A percentile compares a stretch with the other conserved stretches of the same genome.
Evolutionary conservation across 176 grass and related monocot species (phyloP).

Genomic region (Avena insularis): DNA sequence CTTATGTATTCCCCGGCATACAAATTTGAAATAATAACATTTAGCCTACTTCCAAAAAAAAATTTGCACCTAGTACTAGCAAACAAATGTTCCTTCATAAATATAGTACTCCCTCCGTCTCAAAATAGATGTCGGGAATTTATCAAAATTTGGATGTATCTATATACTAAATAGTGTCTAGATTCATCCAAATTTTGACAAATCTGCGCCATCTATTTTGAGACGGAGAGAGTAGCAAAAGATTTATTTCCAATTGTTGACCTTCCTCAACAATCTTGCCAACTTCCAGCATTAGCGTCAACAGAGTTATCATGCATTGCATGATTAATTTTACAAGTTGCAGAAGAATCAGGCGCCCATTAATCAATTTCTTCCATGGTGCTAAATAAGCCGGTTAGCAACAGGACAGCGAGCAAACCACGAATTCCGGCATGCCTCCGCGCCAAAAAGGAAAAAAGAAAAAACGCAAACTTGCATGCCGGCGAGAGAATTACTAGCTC

Average conservation of each 20-base stretch:
- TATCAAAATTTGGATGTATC: too few species aligned
- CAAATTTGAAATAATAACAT: background rate
- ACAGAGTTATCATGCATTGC: conserved; percentile 14
- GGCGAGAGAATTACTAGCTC: conserved; percentile 17
- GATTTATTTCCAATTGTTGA: conserved; percentile 16
- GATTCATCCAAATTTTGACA: too few species aligned
- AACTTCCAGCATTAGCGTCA: background rate
- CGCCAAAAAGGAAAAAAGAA: background rate
- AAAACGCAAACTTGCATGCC: background rate
- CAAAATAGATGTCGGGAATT: too few species aligned
- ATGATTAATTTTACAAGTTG: background rate
- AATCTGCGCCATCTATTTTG: too few species aligned
- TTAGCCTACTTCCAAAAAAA: background rate
- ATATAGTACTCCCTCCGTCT: background rate
- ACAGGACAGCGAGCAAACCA: background rate
- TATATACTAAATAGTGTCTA: too few species aligned
- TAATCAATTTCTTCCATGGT: background rate
- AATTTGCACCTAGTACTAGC: background rate
- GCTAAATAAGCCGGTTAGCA: background rate
- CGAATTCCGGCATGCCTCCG: background rate
- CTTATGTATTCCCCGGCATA: background rate
- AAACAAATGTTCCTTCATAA: background rate
- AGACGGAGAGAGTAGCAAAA: background rate
- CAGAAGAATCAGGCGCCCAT: background rate
- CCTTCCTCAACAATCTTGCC: background rate